Evolutionary conservation across 2,329 filamentous ascomycete genomes (phyloP), one percentile per base, ranked within the genome.

Genomic region (Aspergillus novofumigatus): DNA sequence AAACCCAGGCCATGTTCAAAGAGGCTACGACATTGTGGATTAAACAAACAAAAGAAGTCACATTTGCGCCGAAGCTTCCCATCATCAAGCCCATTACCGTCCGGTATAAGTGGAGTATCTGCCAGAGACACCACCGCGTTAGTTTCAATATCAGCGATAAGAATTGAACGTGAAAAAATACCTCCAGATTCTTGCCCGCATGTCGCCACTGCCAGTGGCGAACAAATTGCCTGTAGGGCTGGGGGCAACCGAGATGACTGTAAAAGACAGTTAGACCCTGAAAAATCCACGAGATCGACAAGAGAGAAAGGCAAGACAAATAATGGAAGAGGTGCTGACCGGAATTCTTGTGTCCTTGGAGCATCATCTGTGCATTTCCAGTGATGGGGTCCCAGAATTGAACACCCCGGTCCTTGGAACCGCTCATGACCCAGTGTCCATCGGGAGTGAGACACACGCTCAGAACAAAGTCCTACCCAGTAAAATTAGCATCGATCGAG

Each of bases 321-420:
- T 32, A 14, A 14, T 11, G 14, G 32, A 17, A 38, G 32, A 38
- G 14, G 14, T 38, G 14, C 81, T 68, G 74, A 86, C 85, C 84
- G 10, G 91, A 96, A 77, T 97, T 97, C 83, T 97, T 97, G 75
- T 99, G 94, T 26, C 94, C 94, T 76, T 97, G 94, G 60, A 99
- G 84, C 94, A 97, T 97, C 73, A 99, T 88, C 77, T 97, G 93
- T 1, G 93, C 95, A 64, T 90, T 88, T 38, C 93, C 94, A 21
- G 92, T 97, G 67, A 88, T 85, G 21, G 94, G 93, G 71, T 99
- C 93, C 94, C 94, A 99, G 81, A 99, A 97, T 72, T 97, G 94
- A 23, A 99, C 94, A 51, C 94, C 93, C 52, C 94, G 86, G 71
- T 99, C 94, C 80, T 99, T 99, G 60, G 92, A 96, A 48, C 94